Conservation (phyloP, 2,329 filamentous ascomycete species). For the Diaporthe sp. region DNA sequence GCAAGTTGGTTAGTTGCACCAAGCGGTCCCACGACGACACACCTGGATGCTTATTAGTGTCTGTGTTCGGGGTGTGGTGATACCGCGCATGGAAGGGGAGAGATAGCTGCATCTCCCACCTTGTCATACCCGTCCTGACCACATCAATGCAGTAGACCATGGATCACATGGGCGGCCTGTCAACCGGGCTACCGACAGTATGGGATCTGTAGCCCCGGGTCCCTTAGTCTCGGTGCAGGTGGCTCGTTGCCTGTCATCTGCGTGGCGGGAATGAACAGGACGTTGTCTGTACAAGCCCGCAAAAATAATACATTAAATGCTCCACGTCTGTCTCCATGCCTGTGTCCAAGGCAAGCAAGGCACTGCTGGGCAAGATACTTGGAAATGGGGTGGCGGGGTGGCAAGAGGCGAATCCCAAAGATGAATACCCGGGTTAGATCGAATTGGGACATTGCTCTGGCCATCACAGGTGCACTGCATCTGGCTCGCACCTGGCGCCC, state of each 20-base stretch:
- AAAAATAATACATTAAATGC: background rate
- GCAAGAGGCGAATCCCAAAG: background rate
- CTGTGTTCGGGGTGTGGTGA: background rate
- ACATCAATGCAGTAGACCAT: background rate
- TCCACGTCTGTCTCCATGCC: background rate
- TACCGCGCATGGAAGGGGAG: background rate
- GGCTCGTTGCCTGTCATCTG: background rate
- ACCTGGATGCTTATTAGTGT: background rate
- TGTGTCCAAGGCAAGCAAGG: background rate
- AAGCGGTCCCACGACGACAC: background rate
- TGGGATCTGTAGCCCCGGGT: background rate
- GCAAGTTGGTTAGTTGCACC: background rate
- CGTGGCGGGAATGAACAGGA: background rate
- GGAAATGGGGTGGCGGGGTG: background rate
- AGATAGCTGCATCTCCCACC: background rate
- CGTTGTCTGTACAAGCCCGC: background rate
- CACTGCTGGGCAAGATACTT: background rate
- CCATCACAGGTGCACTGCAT: background rate
- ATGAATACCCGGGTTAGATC: background rate
- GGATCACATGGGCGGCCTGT: no score
- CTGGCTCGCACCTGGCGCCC: background rate
- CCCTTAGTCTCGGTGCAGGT: background rate
- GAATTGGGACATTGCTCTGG: no score
- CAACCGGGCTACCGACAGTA: no score
- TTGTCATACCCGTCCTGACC: background rate